Evolutionary conservation across 371 early-diverging fungal species (phyloP), one percentile per base, ranked within the genome.

Genomic region (Gilbertella persicaria): DNA sequence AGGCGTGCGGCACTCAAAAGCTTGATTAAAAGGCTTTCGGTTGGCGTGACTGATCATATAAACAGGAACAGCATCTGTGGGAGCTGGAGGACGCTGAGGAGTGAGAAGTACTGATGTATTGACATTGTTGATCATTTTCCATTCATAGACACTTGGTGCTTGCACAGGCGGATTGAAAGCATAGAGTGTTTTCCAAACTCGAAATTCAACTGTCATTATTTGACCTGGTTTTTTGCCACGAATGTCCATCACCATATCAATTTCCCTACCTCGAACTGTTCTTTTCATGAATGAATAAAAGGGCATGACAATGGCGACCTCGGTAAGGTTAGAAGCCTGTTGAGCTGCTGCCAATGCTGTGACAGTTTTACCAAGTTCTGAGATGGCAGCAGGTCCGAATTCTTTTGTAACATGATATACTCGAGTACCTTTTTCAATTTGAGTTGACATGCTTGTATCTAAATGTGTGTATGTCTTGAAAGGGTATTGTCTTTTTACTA

Each of bases 301-400:
- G 2, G 86, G 86, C 76, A 86, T 76, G 5, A 86, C 73, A 4
- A 86, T 58, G 14, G 81, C 79, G 9, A 83, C 79, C 14, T 79
- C 67, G 17, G 77, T 67, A 3, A 58, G 25, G 1, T 71, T 71
- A 3, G 79, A 68, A 3, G 66, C 64, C 50, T 83, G 80, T 35
- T 86, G 86, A 5, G 84, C 84, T 14, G 73, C 52, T 4, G 84
- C 80, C 9, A 86, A 64, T 2, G 82, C 80, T 12, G 86, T 86
- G n/a, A 84, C 78, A 5, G 82, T 74, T 68, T 73, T 75, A 14
- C 86, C 86, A 24, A 86, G 60, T 8, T 78, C 77, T 20, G 83
- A 78, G 74, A 78, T 69, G 5, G 80, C 62, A 0, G 85, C 84
- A 5, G 76, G 72, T 9, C 84, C 33, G 33, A 33, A 33, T 33